Base-by-base conservation (phyloP, 306 rosid genomes). In the Rubus idaeus region DNA sequence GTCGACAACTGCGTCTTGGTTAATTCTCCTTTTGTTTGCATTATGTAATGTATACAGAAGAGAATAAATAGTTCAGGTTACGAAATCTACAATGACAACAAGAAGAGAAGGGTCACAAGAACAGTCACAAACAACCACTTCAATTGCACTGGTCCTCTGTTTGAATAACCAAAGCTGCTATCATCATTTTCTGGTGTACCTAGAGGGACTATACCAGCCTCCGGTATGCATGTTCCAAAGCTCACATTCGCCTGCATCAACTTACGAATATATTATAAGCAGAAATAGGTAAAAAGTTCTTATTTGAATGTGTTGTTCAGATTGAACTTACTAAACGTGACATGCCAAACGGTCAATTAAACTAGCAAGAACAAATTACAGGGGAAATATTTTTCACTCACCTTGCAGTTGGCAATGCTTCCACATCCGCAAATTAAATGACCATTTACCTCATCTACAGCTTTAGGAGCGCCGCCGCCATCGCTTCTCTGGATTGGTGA, bases 401-500 rank as follows among this genome's bases (percentile, higher is more conserved):
- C 96, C 89, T 80, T 83, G 86, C 93, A 90, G 52, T 72, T 2
- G 63, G 85, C 52, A 9, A 88, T 80, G 86, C 81, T 88, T 66
- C 72, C 83, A 75, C 92, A 88, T 6, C 96, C 96, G 58, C 96
- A 88, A 10, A 88, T 75, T 71, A 88, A 79, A 63, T 80, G 88
- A 20, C 93, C 91, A 77, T 87, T 90, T n/a, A 85, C 83, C 61
- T 78, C 89, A 78, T 90, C 93, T 18, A 79, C n/a, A 55, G 87
- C 92, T 73, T 82, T 77, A 57, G 90, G 77, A 37, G 90, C 91
- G 46, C 92, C 96, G n/a, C 86, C 93, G 56, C 87, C 93, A 74
- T 90, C 93, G 10, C 93, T 90, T 63, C 91, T 88, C 96, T 90
- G 78, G 61, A 84, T 65, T 61, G 49, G 8, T 56, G 16, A 18